phyloP scores from a whole-genome alignment of 2,329 filamentous ascomycete genomes.

The Trichoderma harzianum region DNA sequence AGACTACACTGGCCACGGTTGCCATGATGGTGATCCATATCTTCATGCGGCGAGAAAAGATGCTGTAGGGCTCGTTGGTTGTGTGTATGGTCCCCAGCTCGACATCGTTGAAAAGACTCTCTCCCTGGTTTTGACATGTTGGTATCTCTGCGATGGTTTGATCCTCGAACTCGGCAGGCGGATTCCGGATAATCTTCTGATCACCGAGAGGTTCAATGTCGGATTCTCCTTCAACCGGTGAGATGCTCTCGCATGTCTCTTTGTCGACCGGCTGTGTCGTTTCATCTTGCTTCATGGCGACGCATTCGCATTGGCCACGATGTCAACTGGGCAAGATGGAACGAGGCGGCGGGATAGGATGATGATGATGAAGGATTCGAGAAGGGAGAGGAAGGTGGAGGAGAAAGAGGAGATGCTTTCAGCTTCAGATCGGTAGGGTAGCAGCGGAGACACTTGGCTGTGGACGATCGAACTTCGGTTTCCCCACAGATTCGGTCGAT shows the following conservation, averaged over 20 bases:
- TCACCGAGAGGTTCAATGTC: neutral
- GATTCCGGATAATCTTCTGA: neutral
- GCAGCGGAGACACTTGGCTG: constrained; percentile 8
- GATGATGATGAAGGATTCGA: neutral
- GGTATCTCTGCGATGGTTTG: neutral
- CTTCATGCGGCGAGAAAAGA: constrained; percentile 38
- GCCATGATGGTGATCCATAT: constrained; percentile 53
- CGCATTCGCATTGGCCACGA: neutral
- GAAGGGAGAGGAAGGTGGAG: neutral
- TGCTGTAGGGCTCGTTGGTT: constrained; percentile 26
- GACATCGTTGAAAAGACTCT: neutral
- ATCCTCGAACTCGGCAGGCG: neutral
- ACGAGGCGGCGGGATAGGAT: neutral
- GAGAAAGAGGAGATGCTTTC: neutral
- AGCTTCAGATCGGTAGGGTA: constrained; percentile 9
- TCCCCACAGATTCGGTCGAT: constrained; percentile 21
- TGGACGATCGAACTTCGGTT: constrained; percentile 16
- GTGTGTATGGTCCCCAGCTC: neutral
- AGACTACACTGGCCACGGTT: constrained; percentile 51
- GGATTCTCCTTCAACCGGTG: neutral
- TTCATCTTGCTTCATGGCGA: constrained; percentile 18
- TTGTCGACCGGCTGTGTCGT: neutral
- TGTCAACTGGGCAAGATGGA: neutral
- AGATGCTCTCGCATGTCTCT: neutral
- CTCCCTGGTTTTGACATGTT: neutral